Conservation (phyloP, 2,329 filamentous ascomycete genomes). For the Colletotrichum gloeosporioides region DNA sequence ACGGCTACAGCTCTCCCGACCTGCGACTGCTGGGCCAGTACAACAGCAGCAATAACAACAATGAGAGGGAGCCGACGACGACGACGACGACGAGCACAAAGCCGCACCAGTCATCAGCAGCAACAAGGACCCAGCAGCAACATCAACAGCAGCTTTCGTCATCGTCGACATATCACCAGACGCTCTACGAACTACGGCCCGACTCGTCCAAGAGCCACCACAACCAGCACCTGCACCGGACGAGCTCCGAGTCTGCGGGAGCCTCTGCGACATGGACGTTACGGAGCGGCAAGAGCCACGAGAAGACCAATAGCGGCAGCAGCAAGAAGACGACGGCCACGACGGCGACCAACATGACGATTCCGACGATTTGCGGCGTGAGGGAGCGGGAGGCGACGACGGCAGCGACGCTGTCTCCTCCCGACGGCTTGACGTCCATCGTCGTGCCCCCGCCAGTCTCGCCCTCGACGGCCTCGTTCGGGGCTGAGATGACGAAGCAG, state of each 20-base stretch:
- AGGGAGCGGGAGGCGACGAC: not conserved
- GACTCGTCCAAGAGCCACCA: constrained; percentile 10
- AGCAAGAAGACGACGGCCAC: constrained; percentile 3
- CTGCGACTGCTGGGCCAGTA: not conserved
- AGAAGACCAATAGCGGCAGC: constrained; percentile 13
- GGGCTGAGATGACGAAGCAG: constrained; percentile 37
- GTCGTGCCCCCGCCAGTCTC: constrained; percentile 1
- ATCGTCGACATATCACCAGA: constrained; percentile 4
- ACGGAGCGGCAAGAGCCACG: not conserved
- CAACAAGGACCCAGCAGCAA: not conserved
- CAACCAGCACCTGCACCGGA: not conserved
- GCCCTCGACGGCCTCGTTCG: constrained; percentile 23
- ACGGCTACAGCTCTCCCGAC: constrained; percentile 16
- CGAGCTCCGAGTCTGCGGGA: not conserved
- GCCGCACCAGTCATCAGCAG: not conserved
- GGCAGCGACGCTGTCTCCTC: not conserved
- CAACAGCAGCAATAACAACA: not conserved
- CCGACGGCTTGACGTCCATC: not conserved
- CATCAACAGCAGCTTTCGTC: not conserved
- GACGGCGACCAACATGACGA: not conserved
- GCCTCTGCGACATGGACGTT: not conserved
- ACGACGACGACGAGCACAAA: not conserved
- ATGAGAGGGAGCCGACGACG: not conserved
- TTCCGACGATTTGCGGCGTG: not conserved
- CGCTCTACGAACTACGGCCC: constrained; percentile 1